Conservation (phyloP, 768 basidiomycete species). For the Crucibulum laeve region DNA sequence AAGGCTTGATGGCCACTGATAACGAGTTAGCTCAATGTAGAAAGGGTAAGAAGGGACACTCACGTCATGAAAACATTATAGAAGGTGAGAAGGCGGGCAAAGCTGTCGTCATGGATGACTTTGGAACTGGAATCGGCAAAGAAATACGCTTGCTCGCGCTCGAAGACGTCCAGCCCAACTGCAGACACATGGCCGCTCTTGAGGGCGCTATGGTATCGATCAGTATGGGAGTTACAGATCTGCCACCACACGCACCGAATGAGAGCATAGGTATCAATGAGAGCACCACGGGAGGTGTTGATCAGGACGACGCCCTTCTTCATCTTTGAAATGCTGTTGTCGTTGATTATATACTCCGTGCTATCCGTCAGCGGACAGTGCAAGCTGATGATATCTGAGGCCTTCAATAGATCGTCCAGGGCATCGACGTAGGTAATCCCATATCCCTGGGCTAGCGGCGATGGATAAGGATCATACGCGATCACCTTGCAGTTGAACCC, state of each 20-base stretch:
- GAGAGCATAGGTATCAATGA: slow-evolving; percentile 36
- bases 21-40: neutral
- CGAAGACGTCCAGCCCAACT: slow-evolving; percentile 41
- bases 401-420: slow-evolving; percentile 27
- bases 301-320: slow-evolving; percentile 37
- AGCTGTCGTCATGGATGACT: slow-evolving; percentile 39
- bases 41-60: slow-evolving; percentile 3
- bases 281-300: slow-evolving; percentile 37
- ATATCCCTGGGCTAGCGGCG: slow-evolving; percentile 24
- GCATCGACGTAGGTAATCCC: slow-evolving; percentile 33
- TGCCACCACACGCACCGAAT: slow-evolving; percentile 34
- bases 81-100: slow-evolving; percentile 39
- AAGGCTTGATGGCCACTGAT: slow-evolving; percentile 40
- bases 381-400: slow-evolving; percentile 36
- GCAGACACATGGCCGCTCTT: slow-evolving; percentile 35
- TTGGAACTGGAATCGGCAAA: slow-evolving; percentile 38
- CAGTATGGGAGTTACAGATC: neutral
- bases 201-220: slow-evolving; percentile 20
- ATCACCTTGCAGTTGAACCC: slow-evolving; percentile 36
- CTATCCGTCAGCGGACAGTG: slow-evolving; percentile 34
- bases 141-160: slow-evolving; percentile 36
- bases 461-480: slow-evolving; percentile 35
- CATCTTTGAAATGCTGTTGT: slow-evolving; percentile 28
- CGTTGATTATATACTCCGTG: slow-evolving; percentile 38
- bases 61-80: slow-evolving; percentile 44